These are phyloP conservation scores for Colletotrichum musae DNA, from an alignment of 2,329 filamentous ascomycete genomes.

Conservation along the genomic window DNA sequence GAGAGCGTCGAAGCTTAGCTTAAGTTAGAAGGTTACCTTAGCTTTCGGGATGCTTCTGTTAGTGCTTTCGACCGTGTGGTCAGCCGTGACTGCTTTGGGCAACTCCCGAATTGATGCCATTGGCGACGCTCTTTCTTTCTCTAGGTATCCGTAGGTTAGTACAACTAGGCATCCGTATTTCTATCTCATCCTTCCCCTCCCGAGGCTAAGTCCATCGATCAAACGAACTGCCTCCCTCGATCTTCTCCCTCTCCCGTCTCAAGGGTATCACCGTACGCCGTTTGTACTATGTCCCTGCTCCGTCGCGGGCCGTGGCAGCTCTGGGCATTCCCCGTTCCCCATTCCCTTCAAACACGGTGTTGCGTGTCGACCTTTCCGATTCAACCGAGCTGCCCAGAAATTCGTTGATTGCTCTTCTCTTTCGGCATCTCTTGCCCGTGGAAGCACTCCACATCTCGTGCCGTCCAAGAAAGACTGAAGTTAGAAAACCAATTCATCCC, in stretches of 20 bases:
- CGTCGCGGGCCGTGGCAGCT: not conserved
- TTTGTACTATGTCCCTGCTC: not conserved
- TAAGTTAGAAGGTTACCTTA: slow-evolving; percentile 13
- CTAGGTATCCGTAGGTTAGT: no score
- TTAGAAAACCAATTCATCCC: not conserved
- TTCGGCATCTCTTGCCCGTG: slow-evolving; percentile 15
- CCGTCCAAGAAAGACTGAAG: no score
- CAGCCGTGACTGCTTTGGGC: slow-evolving; percentile 28
- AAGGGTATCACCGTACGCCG: no score
- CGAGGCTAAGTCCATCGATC: not conserved
- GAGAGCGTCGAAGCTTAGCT: slow-evolving; percentile 3
- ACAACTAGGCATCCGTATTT: no score
- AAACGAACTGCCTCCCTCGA: no score
- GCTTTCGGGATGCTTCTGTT: slow-evolving; percentile 21
- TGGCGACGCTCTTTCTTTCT: slow-evolving; percentile 1
- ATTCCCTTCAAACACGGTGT: slow-evolving; percentile 19
- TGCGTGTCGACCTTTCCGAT: slow-evolving; percentile 23
- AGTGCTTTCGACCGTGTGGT: slow-evolving; percentile 11
- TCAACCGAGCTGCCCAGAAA: slow-evolving; percentile 28
- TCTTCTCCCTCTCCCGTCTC: no score
- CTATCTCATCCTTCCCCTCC: not conserved
- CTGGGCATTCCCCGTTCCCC: slow-evolving; percentile 2
- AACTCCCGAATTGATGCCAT: slow-evolving; percentile 19
- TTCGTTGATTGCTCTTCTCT: not conserved
- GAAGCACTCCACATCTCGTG: slow-evolving; percentile 16